These are phyloP conservation scores for Brassica cretica DNA, from an alignment of 345 rosid genomes.

Conservation along the genomic window DNA sequence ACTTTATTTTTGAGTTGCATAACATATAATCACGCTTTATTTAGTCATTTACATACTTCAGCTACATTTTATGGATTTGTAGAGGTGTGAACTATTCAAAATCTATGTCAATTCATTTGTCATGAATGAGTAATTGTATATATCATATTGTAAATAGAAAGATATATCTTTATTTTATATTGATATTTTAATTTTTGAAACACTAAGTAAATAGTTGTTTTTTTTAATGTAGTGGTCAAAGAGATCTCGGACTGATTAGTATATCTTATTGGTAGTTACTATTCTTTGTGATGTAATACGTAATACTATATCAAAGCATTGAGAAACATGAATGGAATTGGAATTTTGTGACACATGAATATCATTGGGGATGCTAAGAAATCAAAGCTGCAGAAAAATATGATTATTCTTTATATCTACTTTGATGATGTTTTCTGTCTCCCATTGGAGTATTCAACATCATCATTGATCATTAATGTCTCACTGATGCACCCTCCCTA, in stretches of 20 bases:
- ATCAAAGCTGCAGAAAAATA: background rate
- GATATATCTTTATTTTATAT: background rate
- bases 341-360: background rate
- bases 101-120: background rate
- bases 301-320: background rate
- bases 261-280: background rate
- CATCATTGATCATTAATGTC: constrained; percentile 30
- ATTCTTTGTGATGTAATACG: background rate
- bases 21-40: background rate
- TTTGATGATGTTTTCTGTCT: constrained; percentile 16
- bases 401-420: constrained; percentile 5
- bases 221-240: background rate
- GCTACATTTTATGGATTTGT: background rate
- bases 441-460: constrained; percentile 23
- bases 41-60: background rate
- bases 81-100: background rate
- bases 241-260: background rate
- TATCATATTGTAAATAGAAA: background rate
- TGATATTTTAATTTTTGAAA: background rate
- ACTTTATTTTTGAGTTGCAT: background rate
- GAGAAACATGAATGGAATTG: background rate
- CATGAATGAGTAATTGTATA: background rate
- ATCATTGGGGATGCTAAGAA: background rate
- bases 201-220: background rate
- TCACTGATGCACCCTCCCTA: constrained; percentile 4